These are phyloP conservation scores for Lodderomyces parapsilosis DNA, from an alignment of 1,139 yeast genomes.

Conservation along the genomic window DNA sequence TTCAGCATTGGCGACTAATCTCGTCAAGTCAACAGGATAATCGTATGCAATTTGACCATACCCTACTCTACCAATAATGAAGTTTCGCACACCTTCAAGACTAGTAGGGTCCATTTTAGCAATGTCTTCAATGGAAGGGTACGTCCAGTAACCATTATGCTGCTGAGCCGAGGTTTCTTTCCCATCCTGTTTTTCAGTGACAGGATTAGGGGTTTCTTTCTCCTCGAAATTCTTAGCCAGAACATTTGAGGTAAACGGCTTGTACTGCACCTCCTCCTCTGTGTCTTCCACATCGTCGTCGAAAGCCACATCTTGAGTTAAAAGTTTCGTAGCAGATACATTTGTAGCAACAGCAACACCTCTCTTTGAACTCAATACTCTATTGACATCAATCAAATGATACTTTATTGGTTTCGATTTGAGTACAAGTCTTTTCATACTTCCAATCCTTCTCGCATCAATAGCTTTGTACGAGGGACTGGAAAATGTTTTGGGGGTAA, in stretches of 20 bases:
- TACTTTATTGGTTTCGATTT: slow-evolving; percentile 44
- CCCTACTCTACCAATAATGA: slow-evolving; percentile 67
- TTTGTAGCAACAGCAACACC: slow-evolving; percentile 28
- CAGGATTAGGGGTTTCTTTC: not conserved
- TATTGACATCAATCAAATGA: slow-evolving; percentile 45
- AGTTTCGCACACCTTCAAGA: slow-evolving; percentile 59
- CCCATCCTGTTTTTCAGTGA: not conserved
- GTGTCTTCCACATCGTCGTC: slow-evolving; percentile 24
- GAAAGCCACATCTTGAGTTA: slow-evolving; percentile 16
- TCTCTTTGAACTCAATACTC: slow-evolving; percentile 35
- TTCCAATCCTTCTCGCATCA: slow-evolving; percentile 18
- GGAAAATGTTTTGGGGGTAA: slow-evolving; percentile 16
- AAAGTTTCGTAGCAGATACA: slow-evolving; percentile 17
- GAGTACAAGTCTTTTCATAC: slow-evolving; percentile 37
- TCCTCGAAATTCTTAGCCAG: not conserved
- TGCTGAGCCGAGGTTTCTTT: slow-evolving; percentile 7
- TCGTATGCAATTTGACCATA: slow-evolving; percentile 71
- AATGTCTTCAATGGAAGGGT: slow-evolving; percentile 64
- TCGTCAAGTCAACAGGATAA: slow-evolving; percentile 70
- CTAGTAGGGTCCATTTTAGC: slow-evolving; percentile 46
- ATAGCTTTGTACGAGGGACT: slow-evolving; percentile 16
- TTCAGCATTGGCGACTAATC: slow-evolving; percentile 24
- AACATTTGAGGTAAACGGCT: slow-evolving; percentile 8
- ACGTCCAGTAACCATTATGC: slow-evolving; percentile 70
- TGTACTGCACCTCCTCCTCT: slow-evolving; percentile 18